Percentiles rank a stretch among this genome's conserved stretches.
Evolutionary conservation across 2,329 filamentous ascomycete species (phyloP).

Genomic region (Microsporum ferrugineum): DNA sequence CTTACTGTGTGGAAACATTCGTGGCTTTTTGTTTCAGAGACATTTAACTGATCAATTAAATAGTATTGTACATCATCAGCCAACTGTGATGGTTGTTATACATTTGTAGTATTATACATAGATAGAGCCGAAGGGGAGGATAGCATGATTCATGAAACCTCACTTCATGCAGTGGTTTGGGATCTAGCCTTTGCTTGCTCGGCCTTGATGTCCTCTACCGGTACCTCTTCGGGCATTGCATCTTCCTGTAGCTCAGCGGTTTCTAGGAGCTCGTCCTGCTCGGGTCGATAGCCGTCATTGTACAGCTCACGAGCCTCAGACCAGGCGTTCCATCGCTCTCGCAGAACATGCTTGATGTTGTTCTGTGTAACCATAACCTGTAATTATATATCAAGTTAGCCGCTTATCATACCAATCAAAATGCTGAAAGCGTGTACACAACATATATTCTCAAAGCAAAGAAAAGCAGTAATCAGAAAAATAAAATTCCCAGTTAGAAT

Average conservation of each 20-base stretch:
- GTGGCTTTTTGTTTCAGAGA: neutral
- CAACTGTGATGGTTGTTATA: neutral
- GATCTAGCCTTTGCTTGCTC: neutral
- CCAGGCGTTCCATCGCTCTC: slow-evolving; percentile 82
- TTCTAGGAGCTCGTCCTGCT: slow-evolving; percentile 16
- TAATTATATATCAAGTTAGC: neutral
- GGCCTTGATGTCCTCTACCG: slow-evolving; percentile 6
- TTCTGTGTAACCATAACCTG: slow-evolving; percentile 69
- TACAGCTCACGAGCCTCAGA: slow-evolving; percentile 31
- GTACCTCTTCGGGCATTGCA: neutral
- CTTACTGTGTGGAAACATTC: neutral
- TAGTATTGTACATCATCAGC: slow-evolving; percentile 1
- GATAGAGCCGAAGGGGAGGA: neutral
- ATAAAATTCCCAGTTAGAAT: slow-evolving; percentile 9
- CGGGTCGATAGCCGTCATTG: slow-evolving; percentile 27
- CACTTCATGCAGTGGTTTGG: neutral
- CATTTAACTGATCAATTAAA: neutral
- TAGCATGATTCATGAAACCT: neutral
- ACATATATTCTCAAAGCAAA: slow-evolving; percentile 5
- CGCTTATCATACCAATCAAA: neutral
- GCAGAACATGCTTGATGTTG: slow-evolving; percentile 71
- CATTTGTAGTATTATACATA: neutral
- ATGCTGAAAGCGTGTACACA: neutral
- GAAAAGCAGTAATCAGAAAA: slow-evolving; percentile 5
- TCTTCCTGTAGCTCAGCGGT: neutral